phyloP scores from a whole-genome alignment of 345 rosid genomes.

The Arabidopsis suecica region DNA sequence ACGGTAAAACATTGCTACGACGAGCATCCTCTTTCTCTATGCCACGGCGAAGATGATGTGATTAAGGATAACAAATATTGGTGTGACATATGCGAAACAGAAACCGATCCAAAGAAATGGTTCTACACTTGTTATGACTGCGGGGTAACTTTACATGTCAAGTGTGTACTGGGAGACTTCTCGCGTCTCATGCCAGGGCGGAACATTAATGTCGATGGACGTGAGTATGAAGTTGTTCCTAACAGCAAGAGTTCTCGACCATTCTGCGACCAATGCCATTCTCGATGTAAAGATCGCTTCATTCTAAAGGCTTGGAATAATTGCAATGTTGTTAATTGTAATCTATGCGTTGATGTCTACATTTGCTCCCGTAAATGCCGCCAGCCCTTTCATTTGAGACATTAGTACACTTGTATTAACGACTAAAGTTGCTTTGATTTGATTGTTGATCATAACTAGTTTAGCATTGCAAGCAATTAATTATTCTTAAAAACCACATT shows the following conservation, averaged over 20 bases:
- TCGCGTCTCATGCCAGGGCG: not conserved
- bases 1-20: not conserved
- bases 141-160: not conserved
- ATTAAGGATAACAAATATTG: not conserved
- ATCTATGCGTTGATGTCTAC: not conserved
- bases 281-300: not conserved
- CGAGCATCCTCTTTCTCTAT: not conserved
- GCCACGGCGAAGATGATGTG: not conserved
- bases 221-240: constrained; percentile 10
- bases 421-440: no score
- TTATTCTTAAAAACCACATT: not conserved
- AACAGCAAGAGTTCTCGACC: not conserved
- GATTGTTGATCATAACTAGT: not conserved
- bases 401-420: not conserved
- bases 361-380: not conserved
- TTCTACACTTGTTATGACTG: not conserved
- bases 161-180: not conserved
- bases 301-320: constrained; percentile 4
- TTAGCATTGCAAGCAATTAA: not conserved
- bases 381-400: not conserved
- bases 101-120: constrained; percentile 5
- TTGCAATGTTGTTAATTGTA: constrained; percentile 1
- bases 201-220: constrained; percentile 5
- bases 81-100: not conserved
- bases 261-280: not conserved